These are phyloP conservation scores for Suhomyces maxii DNA, from an alignment of 1,139 yeast species.

Conservation along the genomic window DNA sequence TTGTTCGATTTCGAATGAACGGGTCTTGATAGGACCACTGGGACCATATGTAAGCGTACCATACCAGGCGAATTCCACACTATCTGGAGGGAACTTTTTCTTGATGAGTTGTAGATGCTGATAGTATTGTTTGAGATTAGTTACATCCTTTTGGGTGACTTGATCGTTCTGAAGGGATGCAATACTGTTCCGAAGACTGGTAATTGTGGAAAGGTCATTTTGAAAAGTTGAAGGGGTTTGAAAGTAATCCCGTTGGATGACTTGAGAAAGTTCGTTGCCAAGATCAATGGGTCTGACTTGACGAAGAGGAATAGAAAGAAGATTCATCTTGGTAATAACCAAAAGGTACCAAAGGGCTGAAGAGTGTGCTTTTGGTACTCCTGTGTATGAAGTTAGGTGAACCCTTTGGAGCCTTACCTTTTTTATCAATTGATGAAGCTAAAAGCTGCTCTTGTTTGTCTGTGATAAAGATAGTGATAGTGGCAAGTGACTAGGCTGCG, in stretches of 20 bases:
- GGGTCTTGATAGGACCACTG: conserved; percentile 43
- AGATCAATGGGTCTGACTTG: conserved; percentile 50
- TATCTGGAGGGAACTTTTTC: conserved; percentile 43
- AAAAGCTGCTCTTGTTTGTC: too few species aligned
- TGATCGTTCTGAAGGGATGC: conserved; percentile 23
- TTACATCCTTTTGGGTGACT: conserved; percentile 18
- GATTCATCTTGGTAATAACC: conserved; percentile 20
- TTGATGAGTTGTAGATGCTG: conserved; percentile 29
- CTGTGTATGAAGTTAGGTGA: too few species aligned
- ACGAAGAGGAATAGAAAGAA: conserved; percentile 54
- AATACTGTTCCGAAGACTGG: conserved; percentile 25
- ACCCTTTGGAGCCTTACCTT: too few species aligned
- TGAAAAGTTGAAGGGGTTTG: conserved; percentile 63
- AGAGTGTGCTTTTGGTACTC: background rate
- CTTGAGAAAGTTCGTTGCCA: conserved; percentile 42
- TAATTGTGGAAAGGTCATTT: conserved; percentile 48
- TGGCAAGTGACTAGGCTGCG: too few species aligned
- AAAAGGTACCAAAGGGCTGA: background rate
- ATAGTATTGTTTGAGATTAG: conserved; percentile 31
- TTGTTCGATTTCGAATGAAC: conserved; percentile 58
- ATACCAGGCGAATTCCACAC: conserved; percentile 66
- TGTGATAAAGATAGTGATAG: too few species aligned
- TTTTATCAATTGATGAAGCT: too few species aligned
- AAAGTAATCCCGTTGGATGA: conserved; percentile 61
- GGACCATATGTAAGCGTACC: conserved; percentile 61